Evolutionary conservation across 371 early-diverging fungal species (phyloP).

Genomic region (Edhazardia aedis): DNA sequence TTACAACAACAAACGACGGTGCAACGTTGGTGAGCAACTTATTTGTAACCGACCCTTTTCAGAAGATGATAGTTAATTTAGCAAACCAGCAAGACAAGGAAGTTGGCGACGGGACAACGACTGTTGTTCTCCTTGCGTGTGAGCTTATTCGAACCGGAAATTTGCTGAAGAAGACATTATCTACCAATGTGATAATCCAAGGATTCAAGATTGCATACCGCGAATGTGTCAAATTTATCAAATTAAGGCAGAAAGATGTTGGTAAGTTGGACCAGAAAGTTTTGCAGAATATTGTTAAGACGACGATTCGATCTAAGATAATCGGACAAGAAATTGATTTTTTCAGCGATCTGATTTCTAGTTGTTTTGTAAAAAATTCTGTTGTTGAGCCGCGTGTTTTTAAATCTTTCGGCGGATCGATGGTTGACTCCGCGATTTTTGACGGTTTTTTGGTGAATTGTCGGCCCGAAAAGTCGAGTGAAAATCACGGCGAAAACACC

Average conservation of each 20-base stretch:
- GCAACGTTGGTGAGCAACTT: slow-evolving; percentile 87
- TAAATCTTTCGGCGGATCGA: too few species aligned
- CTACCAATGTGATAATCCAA: slow-evolving; percentile 85
- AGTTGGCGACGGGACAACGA: slow-evolving; percentile 98
- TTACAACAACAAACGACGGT: slow-evolving; percentile 97
- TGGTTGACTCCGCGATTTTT: not conserved
- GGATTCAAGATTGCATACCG: slow-evolving; percentile 89
- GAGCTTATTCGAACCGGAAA: slow-evolving; percentile 81
- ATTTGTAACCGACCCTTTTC: slow-evolving; percentile 89
- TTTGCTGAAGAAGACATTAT: slow-evolving; percentile 82
- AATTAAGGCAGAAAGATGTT: slow-evolving; percentile 68
- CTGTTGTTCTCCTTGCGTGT: slow-evolving; percentile 90
- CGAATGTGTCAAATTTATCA: slow-evolving; percentile 92
- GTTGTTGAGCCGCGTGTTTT: too few species aligned
- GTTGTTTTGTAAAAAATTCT: too few species aligned
- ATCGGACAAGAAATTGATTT: not conserved
- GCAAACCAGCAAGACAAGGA: slow-evolving; percentile 97
- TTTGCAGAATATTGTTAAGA: not conserved
- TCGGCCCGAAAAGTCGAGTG: not conserved
- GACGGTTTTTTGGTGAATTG: not conserved
- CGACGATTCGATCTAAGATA: not conserved
- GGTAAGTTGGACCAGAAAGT: slow-evolving; percentile 47
- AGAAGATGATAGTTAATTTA: slow-evolving; percentile 79
- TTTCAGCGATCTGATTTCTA: too few species aligned
- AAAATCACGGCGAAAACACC: too few species aligned